A percentile compares a stretch with the other conserved stretches of the same genome.
Conservation (phyloP, 2,329 filamentous ascomycete genomes). For the Aspergillus floridensis region DNA sequence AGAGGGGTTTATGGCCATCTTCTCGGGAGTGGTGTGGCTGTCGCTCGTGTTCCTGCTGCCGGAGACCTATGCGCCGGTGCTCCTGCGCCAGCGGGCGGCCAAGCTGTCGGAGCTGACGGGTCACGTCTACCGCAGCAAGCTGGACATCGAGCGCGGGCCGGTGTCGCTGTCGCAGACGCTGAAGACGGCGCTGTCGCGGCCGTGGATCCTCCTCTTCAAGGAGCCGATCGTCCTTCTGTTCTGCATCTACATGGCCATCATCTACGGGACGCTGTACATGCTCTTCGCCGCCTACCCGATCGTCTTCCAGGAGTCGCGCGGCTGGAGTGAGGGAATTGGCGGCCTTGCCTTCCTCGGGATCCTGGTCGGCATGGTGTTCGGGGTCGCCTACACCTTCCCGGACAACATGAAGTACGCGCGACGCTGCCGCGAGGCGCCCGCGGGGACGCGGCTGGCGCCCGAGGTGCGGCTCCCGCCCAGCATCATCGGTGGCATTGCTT, state of each 20-base stretch:
- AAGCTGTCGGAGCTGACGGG: slow-evolving; percentile 51
- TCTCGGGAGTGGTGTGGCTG: slow-evolving; percentile 59
- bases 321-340: slow-evolving; percentile 46
- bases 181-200: slow-evolving; percentile 49
- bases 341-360: slow-evolving; percentile 49
- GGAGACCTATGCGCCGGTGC: slow-evolving; percentile 49
- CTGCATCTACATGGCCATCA: slow-evolving; percentile 40
- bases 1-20: slow-evolving; percentile 61
- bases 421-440: slow-evolving; percentile 17
- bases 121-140: slow-evolving; percentile 46
- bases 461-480: slow-evolving; percentile 54
- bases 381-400: slow-evolving; percentile 36
- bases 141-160: slow-evolving; percentile 44
- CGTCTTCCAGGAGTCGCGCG: slow-evolving; percentile 16
- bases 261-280: slow-evolving; percentile 20
- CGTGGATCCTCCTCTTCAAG: slow-evolving; percentile 48
- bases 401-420: slow-evolving; percentile 38
- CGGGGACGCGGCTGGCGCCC: slow-evolving; percentile 47
- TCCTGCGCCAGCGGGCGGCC: slow-evolving; percentile 51
- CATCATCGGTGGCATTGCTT: slow-evolving; percentile 47
- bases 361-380: slow-evolving; percentile 39
- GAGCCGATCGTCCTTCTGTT: slow-evolving; percentile 53
- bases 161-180: slow-evolving; percentile 40
- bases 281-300: slow-evolving; percentile 20
- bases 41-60: slow-evolving; percentile 30